These are phyloP conservation scores for Cordyceps javanica DNA, from an alignment of 2,329 filamentous ascomycete genomes.

Conservation along the genomic window DNA sequence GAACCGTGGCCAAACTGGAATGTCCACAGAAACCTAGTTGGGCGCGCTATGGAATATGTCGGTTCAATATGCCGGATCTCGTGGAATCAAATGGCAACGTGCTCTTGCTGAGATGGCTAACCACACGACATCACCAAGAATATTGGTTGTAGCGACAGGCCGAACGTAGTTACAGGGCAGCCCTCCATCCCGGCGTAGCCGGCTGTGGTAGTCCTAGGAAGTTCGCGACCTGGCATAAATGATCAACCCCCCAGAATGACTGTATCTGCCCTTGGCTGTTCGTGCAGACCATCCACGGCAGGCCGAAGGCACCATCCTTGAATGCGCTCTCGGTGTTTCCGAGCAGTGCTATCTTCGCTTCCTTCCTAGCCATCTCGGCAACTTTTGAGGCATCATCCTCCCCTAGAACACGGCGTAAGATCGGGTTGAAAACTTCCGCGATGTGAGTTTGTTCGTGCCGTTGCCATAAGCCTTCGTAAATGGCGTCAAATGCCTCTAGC, in stretches of 20 bases:
- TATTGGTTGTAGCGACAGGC: not conserved
- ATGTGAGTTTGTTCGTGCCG: slow-evolving; percentile 22
- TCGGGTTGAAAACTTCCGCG: slow-evolving; percentile 21
- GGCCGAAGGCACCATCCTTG: slow-evolving; percentile 29
- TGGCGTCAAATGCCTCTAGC: slow-evolving; percentile 24
- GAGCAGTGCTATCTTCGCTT: slow-evolving; percentile 25
- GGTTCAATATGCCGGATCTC: no score
- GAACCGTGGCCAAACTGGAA: no score
- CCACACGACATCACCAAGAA: not conserved
- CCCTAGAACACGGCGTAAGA: slow-evolving; percentile 23
- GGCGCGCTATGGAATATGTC: no score
- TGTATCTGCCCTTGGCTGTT: slow-evolving; percentile 25
- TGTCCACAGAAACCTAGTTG: no score
- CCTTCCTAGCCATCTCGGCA: slow-evolving; percentile 20
- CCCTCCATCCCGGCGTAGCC: slow-evolving; percentile 24
- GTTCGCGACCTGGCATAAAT: slow-evolving; percentile 28
- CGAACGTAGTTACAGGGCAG: slow-evolving; percentile 22
- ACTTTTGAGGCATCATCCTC: slow-evolving; percentile 22
- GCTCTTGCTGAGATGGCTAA: not conserved
- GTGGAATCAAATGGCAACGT: no score
- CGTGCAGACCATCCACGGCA: slow-evolving; percentile 34
- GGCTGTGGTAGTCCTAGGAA: slow-evolving; percentile 29
- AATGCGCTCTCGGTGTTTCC: slow-evolving; percentile 31
- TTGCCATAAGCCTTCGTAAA: slow-evolving; percentile 29
- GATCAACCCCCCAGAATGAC: slow-evolving; percentile 35